These are phyloP conservation scores for Trichoderma arundinaceum DNA, from an alignment of 2,329 filamentous ascomycete species.

Conservation along the genomic window DNA sequence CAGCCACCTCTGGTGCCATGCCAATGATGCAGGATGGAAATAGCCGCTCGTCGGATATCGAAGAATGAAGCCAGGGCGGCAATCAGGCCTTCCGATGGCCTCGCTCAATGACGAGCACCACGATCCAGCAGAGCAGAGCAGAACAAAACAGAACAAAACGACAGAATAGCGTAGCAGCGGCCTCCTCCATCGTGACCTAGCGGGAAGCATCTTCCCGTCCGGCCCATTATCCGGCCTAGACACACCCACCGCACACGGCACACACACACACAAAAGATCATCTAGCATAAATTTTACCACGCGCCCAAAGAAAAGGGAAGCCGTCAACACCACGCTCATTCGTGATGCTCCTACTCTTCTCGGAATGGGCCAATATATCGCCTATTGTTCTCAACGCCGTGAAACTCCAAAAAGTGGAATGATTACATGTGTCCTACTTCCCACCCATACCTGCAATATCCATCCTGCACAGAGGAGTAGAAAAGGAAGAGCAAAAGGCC, in stretches of 20 bases:
- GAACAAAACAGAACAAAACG: conserved; percentile 6
- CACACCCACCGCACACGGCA: conserved; percentile 10
- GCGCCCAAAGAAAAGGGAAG: not conserved
- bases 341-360: not conserved
- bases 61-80: not conserved
- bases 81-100: not conserved
- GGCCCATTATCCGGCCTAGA: conserved; percentile 31
- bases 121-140: not conserved
- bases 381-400: not conserved
- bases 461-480: not conserved
- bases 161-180: conserved; percentile 8
- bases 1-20: not conserved
- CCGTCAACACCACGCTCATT: not conserved
- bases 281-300: conserved; percentile 12
- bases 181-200: conserved; percentile 25
- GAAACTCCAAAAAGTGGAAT: not conserved
- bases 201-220: conserved; percentile 31
- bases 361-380: not conserved
- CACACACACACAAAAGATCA: conserved; percentile 17
- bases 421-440: not conserved
- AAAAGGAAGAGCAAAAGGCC: not conserved
- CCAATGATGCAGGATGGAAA: not conserved
- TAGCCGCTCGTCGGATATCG: conserved; percentile 15
- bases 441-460: not conserved
- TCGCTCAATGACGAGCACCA: not conserved